phyloP scores from a whole-genome alignment of 2,329 filamentous ascomycete genomes.

The Podosphaera xanthii region DNA sequence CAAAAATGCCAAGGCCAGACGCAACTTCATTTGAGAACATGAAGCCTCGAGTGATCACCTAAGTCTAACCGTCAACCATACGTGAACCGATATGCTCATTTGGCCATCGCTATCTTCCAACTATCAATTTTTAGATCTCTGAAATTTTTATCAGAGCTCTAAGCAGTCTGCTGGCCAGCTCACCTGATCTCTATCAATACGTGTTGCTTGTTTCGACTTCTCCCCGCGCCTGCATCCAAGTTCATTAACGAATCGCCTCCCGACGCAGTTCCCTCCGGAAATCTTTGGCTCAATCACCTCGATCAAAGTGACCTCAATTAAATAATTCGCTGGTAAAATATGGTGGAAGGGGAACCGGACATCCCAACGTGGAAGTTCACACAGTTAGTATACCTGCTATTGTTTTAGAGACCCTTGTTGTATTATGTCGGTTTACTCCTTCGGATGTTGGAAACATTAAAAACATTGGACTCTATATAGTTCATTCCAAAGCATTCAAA shows the following conservation, averaged over 20 bases:
- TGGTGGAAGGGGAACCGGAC: conserved; percentile 89
- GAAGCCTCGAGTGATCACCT: neutral
- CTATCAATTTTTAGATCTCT: neutral
- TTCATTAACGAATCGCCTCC: neutral
- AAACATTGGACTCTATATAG: neutral
- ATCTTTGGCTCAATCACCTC: neutral
- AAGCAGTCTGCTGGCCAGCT: neutral
- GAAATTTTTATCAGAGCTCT: neutral
- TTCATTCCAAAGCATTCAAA: too few relatives aligned
- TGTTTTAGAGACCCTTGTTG: neutral
- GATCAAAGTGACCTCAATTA: neutral
- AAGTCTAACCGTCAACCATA: neutral
- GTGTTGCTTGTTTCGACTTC: neutral
- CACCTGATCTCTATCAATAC: neutral
- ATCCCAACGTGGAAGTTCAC: conserved; percentile 99
- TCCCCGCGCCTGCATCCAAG: neutral
- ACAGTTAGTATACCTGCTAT: conserved; percentile 30
- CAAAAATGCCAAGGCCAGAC: neutral
- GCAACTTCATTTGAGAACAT: neutral
- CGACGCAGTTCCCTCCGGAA: neutral
- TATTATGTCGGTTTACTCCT: neutral
- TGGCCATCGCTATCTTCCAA: neutral
- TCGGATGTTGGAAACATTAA: neutral
- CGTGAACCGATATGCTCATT: neutral
- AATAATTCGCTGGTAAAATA: conserved; percentile 28